These are phyloP conservation scores for Cutaneotrichosporon mucoides DNA, from an alignment of 1,284 basidiomycete genomes.

Conservation along the genomic window DNA sequence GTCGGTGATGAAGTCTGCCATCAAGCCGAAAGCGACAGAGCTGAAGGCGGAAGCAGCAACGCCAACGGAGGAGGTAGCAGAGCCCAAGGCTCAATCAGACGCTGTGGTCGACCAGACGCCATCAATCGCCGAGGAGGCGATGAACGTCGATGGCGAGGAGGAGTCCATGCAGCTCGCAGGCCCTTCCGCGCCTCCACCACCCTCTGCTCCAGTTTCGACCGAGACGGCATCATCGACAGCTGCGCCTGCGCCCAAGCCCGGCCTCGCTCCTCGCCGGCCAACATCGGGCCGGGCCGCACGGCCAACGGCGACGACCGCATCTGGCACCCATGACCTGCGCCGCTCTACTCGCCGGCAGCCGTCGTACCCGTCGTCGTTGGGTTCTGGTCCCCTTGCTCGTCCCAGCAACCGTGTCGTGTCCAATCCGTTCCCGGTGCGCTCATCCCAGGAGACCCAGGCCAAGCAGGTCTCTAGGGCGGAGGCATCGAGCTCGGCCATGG, in stretches of 20 bases:
- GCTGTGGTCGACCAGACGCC: neutral
- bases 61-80: neutral
- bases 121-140: neutral
- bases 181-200: too few relatives aligned
- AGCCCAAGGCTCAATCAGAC: neutral
- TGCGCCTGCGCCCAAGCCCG: neutral
- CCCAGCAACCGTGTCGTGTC: slow-evolving; percentile 39
- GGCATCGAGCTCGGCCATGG: neutral
- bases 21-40: neutral
- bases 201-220: too few relatives aligned
- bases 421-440: slow-evolving; percentile 29
- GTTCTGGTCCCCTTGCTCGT: slow-evolving; percentile 34
- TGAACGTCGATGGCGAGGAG: neutral
- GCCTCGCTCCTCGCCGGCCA: slow-evolving; percentile 6
- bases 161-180: too few relatives aligned
- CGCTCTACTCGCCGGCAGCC: slow-evolving; percentile 23
- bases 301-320: neutral
- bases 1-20: neutral
- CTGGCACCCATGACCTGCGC: too few relatives aligned
- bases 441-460: neutral
- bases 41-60: too few relatives aligned
- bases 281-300: slow-evolving; percentile 1
- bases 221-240: too few relatives aligned
- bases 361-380: slow-evolving; percentile 42
- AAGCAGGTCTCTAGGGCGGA: too few relatives aligned